These are phyloP conservation scores for Durusdinium trenchii DNA, from an alignment of 73 alveolate genomes.

Conservation along the genomic window DNA sequence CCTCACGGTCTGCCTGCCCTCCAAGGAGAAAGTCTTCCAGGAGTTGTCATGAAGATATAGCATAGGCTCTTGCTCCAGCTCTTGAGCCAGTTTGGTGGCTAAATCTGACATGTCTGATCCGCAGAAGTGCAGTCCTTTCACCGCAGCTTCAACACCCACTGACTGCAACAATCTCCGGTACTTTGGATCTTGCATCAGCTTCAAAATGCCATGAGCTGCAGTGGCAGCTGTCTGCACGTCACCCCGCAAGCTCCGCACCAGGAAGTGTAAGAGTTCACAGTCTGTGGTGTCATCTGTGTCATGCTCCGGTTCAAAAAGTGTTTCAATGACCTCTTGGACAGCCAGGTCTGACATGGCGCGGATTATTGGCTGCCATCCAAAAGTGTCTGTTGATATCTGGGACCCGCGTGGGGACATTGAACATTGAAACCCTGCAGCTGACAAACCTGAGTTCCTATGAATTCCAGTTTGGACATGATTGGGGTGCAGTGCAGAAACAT, in stretches of 20 bases:
- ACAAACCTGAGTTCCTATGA: too few relatives aligned
- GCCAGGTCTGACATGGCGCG: background rate
- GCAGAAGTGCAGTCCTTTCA: slow-evolving; percentile 33
- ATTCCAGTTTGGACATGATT: too few relatives aligned
- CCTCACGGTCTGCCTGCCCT: background rate
- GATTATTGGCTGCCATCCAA: too few relatives aligned
- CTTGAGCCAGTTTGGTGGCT: slow-evolving; percentile 8
- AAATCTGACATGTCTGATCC: slow-evolving; percentile 51
- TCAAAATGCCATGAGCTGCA: background rate
- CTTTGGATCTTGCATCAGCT: background rate
- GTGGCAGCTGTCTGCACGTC: slow-evolving; percentile 45
- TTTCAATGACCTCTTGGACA: background rate
- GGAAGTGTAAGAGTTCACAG: slow-evolving; percentile 33
- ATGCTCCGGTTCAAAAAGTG: background rate
- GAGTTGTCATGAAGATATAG: background rate
- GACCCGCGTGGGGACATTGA: too few relatives aligned
- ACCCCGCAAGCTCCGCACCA: slow-evolving; percentile 60
- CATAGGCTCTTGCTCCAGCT: background rate
- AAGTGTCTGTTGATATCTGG: too few relatives aligned
- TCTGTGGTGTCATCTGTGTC: background rate
- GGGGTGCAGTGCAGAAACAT: too few relatives aligned
- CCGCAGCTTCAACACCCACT: slow-evolving; percentile 44
- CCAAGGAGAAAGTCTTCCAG: background rate
- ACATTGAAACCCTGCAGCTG: too few relatives aligned
- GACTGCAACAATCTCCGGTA: background rate